Base-by-base conservation (phyloP, 2,329 filamentous ascomycete species). In the Phaeosphaeria sp. region DNA sequence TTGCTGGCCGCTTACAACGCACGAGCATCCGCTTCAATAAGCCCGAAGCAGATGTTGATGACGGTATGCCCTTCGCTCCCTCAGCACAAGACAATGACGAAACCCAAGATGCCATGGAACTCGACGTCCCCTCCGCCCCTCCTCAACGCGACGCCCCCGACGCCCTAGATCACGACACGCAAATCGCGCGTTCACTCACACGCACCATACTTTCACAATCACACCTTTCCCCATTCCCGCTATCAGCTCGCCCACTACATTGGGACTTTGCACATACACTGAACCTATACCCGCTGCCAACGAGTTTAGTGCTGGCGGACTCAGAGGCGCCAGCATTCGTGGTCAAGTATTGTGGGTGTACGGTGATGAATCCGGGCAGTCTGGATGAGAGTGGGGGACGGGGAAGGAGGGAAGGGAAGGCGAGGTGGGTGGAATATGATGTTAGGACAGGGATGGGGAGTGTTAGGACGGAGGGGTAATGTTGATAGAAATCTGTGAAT, bases 171-270 rank as follows among this genome's bases (percentile, higher is more conserved):
- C 61, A 55, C 44, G 76, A 63, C 60, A 78, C 59, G 57, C 73
- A 82, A 53, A 83, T 86, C 6, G 90, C 91, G 7, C 86, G 90
- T 56, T 91, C 91, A 66, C 84, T 98, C 1, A 93, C 96, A 69
- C 96, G 97, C 74, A 97, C 94, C 0, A 76, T 99, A 9, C 84
- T 99, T 7, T 93, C 97, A 66, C 95, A 99, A 78, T 92, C 92
- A 5, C 91, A 92, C 63, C 84, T 99, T 11, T 89, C 91, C 0
- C 95, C 95, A 0, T 99, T 98, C 77, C 88, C 91, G 0, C 84
- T 93, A n/a, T 80, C 87, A 0, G 84, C 87, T 30, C 86, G 94
- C 1, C 95, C 95, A 0, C 86, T 97, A 4, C 87, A 96, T 64
- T 98, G 95, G 95, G 94, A 97, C 77, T 92, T 91, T 75, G 88